phyloP scores from a whole-genome alignment of 108 stramenopile species.

The Cyclotella atomus region DNA sequence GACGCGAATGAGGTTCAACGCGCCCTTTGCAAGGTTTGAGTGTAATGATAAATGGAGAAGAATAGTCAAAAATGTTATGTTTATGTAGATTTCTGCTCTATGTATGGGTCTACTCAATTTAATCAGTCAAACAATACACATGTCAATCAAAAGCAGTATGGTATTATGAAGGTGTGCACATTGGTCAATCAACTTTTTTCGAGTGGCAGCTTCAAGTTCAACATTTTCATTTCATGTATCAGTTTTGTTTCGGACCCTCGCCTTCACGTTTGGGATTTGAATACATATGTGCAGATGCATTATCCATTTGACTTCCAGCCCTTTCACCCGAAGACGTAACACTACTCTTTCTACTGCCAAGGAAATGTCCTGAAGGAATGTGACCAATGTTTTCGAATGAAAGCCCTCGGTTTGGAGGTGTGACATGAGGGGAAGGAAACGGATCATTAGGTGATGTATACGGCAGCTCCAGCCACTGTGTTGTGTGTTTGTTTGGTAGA shows the following conservation, averaged over 20 bases:
- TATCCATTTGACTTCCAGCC: too few species aligned
- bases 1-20: too few species aligned
- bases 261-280: too few species aligned
- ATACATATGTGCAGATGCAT: too few species aligned
- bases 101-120: neutral
- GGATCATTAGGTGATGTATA: neutral
- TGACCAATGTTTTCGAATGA: slow-evolving; percentile 27
- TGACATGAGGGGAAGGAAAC: slow-evolving; percentile 9
- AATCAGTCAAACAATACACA: neutral
- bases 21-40: too few species aligned
- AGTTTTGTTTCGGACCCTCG: too few species aligned
- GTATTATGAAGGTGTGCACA: too few species aligned
- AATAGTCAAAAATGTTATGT: neutral
- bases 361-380: slow-evolving; percentile 14
- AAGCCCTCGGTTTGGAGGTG: slow-evolving; percentile 14
- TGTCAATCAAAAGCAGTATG: too few species aligned
- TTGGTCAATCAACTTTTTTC: too few species aligned
- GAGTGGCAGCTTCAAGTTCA: too few species aligned
- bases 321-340: neutral
- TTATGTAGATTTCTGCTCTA: neutral
- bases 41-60: neutral
- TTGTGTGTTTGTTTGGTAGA: neutral
- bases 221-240: too few species aligned
- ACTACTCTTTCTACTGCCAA: slow-evolving; percentile 9
- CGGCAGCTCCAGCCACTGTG: neutral